A percentile compares a stretch with the other conserved stretches of the same genome.
phyloP scores from a whole-genome alignment of 371 early-diverging fungal species.

The Thermomucor indicae-seudaticae region DNA sequence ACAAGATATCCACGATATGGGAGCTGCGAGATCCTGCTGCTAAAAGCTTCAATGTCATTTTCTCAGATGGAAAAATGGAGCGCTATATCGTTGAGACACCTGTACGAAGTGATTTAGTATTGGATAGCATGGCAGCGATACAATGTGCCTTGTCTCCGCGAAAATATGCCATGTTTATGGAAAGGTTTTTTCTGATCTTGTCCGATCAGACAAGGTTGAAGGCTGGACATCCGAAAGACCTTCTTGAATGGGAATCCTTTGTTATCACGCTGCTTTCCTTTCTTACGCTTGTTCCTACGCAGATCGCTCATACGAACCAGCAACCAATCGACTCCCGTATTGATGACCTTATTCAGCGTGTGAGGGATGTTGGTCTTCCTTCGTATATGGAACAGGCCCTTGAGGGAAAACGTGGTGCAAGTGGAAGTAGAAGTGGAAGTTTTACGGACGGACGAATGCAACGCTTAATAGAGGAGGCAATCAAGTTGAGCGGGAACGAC shows the following conservation, averaged over 20 bases:
- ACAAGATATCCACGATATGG: too few species aligned
- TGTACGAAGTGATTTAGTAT: neutral
- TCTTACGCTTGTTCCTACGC: conserved; percentile 19
- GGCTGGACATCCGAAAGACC: neutral
- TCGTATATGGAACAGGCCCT: too few species aligned
- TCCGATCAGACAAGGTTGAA: neutral
- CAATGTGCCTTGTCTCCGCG: neutral
- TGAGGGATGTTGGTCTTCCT: too few species aligned
- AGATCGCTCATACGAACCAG: too few species aligned
- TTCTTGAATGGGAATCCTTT: conserved; percentile 57
- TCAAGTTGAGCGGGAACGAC: neutral
- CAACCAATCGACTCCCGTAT: too few species aligned
- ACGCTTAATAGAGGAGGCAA: neutral
- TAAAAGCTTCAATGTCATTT: neutral
- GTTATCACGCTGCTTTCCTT: conserved; percentile 49
- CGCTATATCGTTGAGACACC: neutral
- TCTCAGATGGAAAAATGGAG: neutral
- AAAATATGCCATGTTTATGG: neutral
- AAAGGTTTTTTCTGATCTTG: neutral
- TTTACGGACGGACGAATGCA: neutral
- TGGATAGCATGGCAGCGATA: conserved; percentile 2
- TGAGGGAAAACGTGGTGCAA: neutral
- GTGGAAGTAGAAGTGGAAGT: neutral
- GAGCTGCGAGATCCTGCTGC: conserved; percentile 2
- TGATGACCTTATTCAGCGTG: too few species aligned